Conservation (phyloP, 768 basidiomycete genomes). For the Amanita molliuscula region DNA sequence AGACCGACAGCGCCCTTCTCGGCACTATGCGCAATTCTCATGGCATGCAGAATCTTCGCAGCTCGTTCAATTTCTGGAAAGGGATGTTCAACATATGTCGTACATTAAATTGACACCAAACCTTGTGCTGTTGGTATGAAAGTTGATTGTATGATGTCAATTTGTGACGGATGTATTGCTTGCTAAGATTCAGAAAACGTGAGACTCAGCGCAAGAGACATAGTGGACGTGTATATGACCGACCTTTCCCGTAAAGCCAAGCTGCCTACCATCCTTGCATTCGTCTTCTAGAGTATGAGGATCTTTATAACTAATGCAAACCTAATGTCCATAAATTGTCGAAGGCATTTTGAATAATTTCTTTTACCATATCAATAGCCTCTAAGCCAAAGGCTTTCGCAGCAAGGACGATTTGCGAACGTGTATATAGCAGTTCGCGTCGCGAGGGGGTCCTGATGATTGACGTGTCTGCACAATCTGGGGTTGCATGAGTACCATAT, state of each 20-base stretch:
- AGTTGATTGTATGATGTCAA: constrained; percentile 63
- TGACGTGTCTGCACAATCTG: constrained; percentile 85
- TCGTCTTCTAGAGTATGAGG: constrained; percentile 56
- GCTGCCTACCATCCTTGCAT: constrained; percentile 62
- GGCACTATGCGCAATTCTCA: constrained; percentile 45
- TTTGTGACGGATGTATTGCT: constrained; percentile 88
- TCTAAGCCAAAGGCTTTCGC: constrained; percentile 79
- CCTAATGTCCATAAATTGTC: constrained; percentile 28
- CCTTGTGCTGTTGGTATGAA: constrained; percentile 72
- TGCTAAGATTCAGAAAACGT: constrained; percentile 39
- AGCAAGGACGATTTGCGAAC: constrained; percentile 70
- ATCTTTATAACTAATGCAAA: constrained; percentile 84
- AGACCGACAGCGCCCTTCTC: constrained; percentile 65
- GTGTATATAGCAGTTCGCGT: constrained; percentile 71
- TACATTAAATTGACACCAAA: constrained; percentile 13
- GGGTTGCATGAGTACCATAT: background rate
- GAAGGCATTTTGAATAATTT: background rate
- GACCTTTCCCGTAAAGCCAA: constrained; percentile 93
- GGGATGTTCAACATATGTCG: background rate
- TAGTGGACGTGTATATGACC: background rate
- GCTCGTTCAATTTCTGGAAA: constrained; percentile 66
- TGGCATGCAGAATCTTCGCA: constrained; percentile 54
- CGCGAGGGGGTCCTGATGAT: constrained; percentile 70
- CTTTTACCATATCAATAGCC: constrained; percentile 80
- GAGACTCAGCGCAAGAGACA: background rate